Conservation (phyloP, 2,329 filamentous ascomycete species). For the Chrysosporium queenslandicum region DNA sequence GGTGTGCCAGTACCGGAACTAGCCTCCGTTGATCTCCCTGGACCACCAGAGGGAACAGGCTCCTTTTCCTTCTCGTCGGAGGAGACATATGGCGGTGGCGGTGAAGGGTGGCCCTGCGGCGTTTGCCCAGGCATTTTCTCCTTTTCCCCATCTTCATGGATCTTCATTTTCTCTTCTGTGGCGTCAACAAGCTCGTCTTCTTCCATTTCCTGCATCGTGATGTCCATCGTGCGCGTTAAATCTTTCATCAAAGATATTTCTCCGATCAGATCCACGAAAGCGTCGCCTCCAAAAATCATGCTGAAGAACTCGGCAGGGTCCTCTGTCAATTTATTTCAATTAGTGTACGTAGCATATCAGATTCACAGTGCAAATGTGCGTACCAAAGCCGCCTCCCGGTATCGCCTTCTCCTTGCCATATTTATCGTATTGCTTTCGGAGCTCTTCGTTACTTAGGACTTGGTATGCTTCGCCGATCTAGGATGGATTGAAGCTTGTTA, state of each 20-base stretch:
- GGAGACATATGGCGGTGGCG: constrained; percentile 13
- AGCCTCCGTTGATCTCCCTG: constrained; percentile 16
- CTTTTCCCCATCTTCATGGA: constrained; percentile 30
- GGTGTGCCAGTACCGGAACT: constrained; percentile 40
- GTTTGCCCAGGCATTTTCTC: constrained; percentile 2
- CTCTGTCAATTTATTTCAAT: constrained; percentile 38
- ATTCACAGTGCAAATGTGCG: constrained; percentile 16
- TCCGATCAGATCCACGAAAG: constrained; percentile 91
- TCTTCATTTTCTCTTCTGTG: constrained; percentile 42
- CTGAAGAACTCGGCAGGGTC: constrained; percentile 97
- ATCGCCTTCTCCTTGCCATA: constrained; percentile 92
- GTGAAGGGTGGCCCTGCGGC: neutral
- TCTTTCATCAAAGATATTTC: constrained; percentile 99
- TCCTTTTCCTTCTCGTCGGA: constrained; percentile 17
- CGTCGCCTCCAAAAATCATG: constrained; percentile 95
- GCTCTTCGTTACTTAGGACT: constrained; percentile 72
- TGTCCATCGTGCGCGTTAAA: constrained; percentile 95
- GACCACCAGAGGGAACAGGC: neutral
- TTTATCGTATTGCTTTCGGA: constrained; percentile 90
- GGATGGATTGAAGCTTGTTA: constrained; percentile 17
- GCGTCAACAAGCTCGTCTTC: constrained; percentile 52
- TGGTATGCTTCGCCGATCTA: constrained; percentile 62
- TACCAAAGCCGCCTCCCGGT: constrained; percentile 79
- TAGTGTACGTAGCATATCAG: neutral
- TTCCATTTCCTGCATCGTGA: constrained; percentile 73